phyloP scores from a whole-genome alignment of 768 basidiomycete genomes.

The Mycena metata region DNA sequence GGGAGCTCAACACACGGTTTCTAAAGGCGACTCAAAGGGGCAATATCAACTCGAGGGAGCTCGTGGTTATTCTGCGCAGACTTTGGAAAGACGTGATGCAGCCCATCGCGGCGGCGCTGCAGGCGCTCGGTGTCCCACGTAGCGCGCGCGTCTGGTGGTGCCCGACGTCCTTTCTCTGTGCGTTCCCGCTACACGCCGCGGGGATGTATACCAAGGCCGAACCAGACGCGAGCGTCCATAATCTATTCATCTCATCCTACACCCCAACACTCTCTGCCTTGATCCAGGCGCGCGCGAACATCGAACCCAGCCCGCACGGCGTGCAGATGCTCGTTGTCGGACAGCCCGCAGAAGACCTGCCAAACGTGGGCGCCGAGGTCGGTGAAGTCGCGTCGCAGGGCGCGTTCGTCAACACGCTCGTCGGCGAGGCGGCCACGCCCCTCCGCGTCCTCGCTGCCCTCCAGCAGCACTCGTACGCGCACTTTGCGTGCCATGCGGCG shows the following conservation, averaged over 20 bases:
- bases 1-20: constrained; percentile 1
- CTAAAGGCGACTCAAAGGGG: constrained; percentile 3
- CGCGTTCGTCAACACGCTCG: not conserved
- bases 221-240: not conserved
- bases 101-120: not conserved
- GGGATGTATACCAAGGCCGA: constrained; percentile 26
- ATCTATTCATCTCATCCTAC: constrained; percentile 33
- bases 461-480: constrained; percentile 34
- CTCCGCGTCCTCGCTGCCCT: constrained; percentile 29
- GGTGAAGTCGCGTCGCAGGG: not conserved
- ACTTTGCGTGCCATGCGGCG: constrained; percentile 45
- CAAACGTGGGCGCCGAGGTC: constrained; percentile 18
- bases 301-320: not conserved
- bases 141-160: constrained; percentile 12
- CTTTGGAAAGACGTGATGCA: constrained; percentile 6
- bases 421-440: constrained; percentile 19
- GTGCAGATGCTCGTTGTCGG: constrained; percentile 6
- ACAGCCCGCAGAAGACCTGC: constrained; percentile 2
- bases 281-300: constrained; percentile 16
- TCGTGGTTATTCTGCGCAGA: not conserved
- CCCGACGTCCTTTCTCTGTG: constrained; percentile 16
- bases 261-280: constrained; percentile 31
- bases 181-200: constrained; percentile 36
- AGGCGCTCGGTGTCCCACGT: not conserved
- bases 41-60: not conserved